A percentile compares a stretch with the other conserved stretches of the same genome.
phyloP scores from a whole-genome alignment of 257 asterid genomes.

The Salvia rosmarinus region DNA sequence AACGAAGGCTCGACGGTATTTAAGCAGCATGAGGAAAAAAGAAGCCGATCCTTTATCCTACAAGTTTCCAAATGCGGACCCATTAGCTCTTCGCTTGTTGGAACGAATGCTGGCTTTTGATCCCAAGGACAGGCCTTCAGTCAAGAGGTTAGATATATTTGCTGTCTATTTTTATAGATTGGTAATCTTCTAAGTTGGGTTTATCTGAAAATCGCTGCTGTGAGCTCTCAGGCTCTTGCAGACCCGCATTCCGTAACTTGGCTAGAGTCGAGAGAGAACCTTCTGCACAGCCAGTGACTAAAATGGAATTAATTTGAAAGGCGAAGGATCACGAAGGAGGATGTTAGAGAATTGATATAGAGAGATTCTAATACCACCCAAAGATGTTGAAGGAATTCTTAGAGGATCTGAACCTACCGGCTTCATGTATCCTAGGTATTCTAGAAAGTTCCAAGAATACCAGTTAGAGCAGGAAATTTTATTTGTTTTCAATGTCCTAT shows the following conservation, averaged over 20 bases:
- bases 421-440: slow-evolving; percentile 95
- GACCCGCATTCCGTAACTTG: slow-evolving; percentile 94
- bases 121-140: slow-evolving; percentile 92
- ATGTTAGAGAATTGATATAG: slow-evolving; percentile 83
- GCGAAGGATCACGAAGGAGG: slow-evolving; percentile 92
- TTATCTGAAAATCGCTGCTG: slow-evolving; percentile 35
- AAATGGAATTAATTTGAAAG: slow-evolving; percentile 98
- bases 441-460: neutral
- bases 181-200: slow-evolving; percentile 6
- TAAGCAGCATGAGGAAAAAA: slow-evolving; percentile 95
- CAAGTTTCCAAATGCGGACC: slow-evolving; percentile 84
- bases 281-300: slow-evolving; percentile 87
- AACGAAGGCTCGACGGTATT: slow-evolving; percentile 95
- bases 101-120: slow-evolving; percentile 96
- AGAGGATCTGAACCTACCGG: slow-evolving; percentile 84
- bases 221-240: slow-evolving; percentile 79
- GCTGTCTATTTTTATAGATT: no score
- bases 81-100: slow-evolving; percentile 80
- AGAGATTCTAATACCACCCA: slow-evolving; percentile 94
- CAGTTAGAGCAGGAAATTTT: neutral
- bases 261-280: slow-evolving; percentile 98
- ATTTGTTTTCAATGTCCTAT: neutral
- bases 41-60: slow-evolving; percentile 77
- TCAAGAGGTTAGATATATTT: slow-evolving; percentile 69
- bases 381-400: slow-evolving; percentile 84